Evolutionary conservation across 2,329 filamentous ascomycete genomes (phyloP).

Genomic region (Claviceps africana): DNA sequence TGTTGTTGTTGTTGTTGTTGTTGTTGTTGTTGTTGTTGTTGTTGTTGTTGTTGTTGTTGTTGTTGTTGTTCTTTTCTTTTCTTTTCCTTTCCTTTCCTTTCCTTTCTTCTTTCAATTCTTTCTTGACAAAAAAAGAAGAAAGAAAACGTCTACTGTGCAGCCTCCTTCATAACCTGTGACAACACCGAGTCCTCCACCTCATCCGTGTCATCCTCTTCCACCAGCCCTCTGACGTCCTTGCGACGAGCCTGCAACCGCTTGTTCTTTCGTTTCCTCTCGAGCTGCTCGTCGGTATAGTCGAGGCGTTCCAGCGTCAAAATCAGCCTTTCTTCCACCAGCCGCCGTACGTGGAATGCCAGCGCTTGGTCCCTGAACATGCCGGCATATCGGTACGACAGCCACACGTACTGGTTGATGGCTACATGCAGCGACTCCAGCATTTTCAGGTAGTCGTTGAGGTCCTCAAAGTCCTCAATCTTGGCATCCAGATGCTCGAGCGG

Average conservation of each 20-base stretch:
- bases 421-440: constrained; percentile 69
- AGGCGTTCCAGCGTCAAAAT: constrained; percentile 33
- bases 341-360: constrained; percentile 68
- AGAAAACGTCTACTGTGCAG: background rate
- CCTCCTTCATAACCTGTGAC: background rate
- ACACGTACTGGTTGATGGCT: constrained; percentile 71
- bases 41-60: no score
- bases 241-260: constrained; percentile 12
- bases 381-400: constrained; percentile 80
- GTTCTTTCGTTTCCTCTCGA: constrained; percentile 13
- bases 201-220: constrained; percentile 7
- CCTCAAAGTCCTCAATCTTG: constrained; percentile 26
- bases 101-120: no score
- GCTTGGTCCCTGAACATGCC: constrained; percentile 64
- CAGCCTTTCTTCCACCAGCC: constrained; percentile 63
- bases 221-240: constrained; percentile 4
- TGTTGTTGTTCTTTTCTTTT: no score
- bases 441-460: constrained; percentile 43
- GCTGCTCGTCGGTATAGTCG: constrained; percentile 27
- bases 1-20: no score
- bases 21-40: no score
- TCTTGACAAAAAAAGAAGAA: no score
- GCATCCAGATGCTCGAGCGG: constrained; percentile 63
- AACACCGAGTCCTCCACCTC: no score
- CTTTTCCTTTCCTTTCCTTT: no score